Conservation (phyloP, 179 eudicot genomes). For the Corrigiola litoralis region DNA sequence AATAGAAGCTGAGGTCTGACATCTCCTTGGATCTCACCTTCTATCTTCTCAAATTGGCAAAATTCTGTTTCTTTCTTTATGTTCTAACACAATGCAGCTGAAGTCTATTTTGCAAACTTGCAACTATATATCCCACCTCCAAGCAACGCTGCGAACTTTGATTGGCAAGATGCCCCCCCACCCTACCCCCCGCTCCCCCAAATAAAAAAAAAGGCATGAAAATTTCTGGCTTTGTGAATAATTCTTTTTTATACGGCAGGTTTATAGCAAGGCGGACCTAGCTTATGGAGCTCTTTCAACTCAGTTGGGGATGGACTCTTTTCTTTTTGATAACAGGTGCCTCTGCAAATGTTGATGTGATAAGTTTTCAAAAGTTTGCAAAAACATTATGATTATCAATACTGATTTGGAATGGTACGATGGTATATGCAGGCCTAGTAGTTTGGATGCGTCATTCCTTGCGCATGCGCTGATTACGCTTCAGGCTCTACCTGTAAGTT, state of each 20-base stretch:
- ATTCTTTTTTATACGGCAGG: conserved; percentile 40
- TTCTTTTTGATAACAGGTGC: conserved; percentile 68
- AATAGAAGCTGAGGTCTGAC: conserved; percentile 71
- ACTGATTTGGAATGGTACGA: not conserved
- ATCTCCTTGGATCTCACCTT: conserved; percentile 9
- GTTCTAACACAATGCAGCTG: not conserved
- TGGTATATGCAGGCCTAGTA: conserved; percentile 61
- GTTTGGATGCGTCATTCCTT: conserved; percentile 88
- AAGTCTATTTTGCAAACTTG: not conserved
- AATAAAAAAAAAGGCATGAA: not conserved
- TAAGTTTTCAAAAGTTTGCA: not conserved
- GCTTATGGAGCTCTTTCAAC: conserved; percentile 82
- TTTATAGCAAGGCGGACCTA: conserved; percentile 57
- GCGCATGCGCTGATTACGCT: conserved; percentile 77
- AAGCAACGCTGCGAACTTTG: not conserved
- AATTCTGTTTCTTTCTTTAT: not conserved
- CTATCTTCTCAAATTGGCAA: not conserved
- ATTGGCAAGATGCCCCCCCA: not conserved
- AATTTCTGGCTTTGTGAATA: not conserved
- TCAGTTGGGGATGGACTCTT: conserved; percentile 61
- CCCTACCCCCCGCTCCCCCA: not conserved
- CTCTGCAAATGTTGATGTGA: conserved; percentile 2
- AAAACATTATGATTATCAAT: conserved; percentile 1
- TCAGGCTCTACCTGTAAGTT: conserved; percentile 85
- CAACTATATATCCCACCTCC: not conserved